Evolutionary conservation across 2,329 filamentous ascomycete genomes (phyloP), one percentile per base, ranked within the genome.

Genomic region (Fusarium siculi): DNA sequence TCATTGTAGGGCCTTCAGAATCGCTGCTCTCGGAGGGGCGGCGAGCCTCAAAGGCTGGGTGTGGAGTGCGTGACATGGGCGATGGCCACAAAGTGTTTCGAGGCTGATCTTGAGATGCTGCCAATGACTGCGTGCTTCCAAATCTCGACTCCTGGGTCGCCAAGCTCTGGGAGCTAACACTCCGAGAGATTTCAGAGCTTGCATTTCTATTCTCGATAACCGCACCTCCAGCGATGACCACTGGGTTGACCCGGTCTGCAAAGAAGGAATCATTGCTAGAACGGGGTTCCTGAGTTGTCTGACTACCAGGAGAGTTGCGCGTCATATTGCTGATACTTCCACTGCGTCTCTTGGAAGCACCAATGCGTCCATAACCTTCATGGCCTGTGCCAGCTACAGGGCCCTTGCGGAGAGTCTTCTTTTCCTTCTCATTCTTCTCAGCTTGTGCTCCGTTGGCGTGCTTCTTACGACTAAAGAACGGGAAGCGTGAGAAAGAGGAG

Each of bases 321-420:
- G 81, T 79, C 30, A 84, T 74, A 68, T 85, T 88, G 12, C 86
- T 83, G 25, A 85, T 83, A 76, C 89, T 91, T 66, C 87, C 89
- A 76, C 91, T 94, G 60, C 92, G 88, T 36, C 92, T 88, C 65
- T 91, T 88, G 36, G 85, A 77, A 9, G 87, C 84, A 6, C 91
- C 90, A 63, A 93, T 85, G 63, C 88, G 88, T 2, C 92, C 92
- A 77, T 96, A 95, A 3, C 93, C 93, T 83, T 98, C 96, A 77
- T 98, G 95, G 0, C 96, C 96, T 42, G 96, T 98, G n/a, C 96
- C 96, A 44, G 96, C 96, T 21, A 89, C 90, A 28, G 96, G 96
- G 0, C 96, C 95, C 81, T 94, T 96, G 34, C 93, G 88, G 30
- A 84, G 30, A 6, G 54, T 23, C 39, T 76, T 66, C 58, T 69